A percentile compares a stretch with the other conserved stretches of the same genome.
Evolutionary conservation across 495 filamentous ascomycete genomes (phyloP).

Genomic region (Hyaloscypha finlandica): DNA sequence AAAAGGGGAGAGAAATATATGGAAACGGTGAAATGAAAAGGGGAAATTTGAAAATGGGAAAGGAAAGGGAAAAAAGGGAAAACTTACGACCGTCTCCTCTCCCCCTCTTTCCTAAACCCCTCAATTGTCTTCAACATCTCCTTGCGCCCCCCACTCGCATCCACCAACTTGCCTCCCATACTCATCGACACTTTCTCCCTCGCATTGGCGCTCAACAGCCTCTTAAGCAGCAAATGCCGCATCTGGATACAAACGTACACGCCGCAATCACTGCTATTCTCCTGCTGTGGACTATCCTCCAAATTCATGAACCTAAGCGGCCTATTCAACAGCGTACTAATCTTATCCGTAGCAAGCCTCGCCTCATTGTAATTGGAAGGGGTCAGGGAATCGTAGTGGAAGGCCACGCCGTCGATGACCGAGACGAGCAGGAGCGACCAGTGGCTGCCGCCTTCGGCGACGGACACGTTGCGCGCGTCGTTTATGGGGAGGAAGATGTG

Average conservation of each 20-base stretch:
- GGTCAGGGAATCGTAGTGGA: slow-evolving; percentile 93
- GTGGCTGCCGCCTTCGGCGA: slow-evolving; percentile 87
- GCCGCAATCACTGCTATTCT: slow-evolving; percentile 90
- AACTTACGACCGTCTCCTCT: slow-evolving; percentile 74
- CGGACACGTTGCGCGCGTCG: slow-evolving; percentile 72
- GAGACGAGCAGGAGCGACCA: slow-evolving; percentile 94
- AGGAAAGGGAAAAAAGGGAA: not conserved
- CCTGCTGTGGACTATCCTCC: slow-evolving; percentile 85
- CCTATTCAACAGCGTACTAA: slow-evolving; percentile 63
- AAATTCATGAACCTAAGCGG: slow-evolving; percentile 72
- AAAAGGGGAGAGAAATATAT: not conserved
- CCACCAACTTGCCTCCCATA: slow-evolving; percentile 75
- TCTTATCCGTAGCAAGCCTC: slow-evolving; percentile 58
- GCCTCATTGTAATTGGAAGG: slow-evolving; percentile 78
- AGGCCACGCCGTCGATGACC: slow-evolving; percentile 84
- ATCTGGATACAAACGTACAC: slow-evolving; percentile 95
- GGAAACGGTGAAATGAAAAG: no score
- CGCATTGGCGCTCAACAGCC: slow-evolving; percentile 73
- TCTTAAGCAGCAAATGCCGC: slow-evolving; percentile 81
- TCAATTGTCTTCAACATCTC: slow-evolving; percentile 90
- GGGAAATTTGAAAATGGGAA: not conserved
- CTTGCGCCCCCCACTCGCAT: slow-evolving; percentile 74
- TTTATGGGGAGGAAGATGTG: slow-evolving; percentile 98
- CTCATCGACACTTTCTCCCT: slow-evolving; percentile 91
- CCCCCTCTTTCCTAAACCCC: slow-evolving; percentile 76